Base-by-base conservation (phyloP, 371 early-diverging fungal genomes). In the Rhizopus stolonifer region DNA sequence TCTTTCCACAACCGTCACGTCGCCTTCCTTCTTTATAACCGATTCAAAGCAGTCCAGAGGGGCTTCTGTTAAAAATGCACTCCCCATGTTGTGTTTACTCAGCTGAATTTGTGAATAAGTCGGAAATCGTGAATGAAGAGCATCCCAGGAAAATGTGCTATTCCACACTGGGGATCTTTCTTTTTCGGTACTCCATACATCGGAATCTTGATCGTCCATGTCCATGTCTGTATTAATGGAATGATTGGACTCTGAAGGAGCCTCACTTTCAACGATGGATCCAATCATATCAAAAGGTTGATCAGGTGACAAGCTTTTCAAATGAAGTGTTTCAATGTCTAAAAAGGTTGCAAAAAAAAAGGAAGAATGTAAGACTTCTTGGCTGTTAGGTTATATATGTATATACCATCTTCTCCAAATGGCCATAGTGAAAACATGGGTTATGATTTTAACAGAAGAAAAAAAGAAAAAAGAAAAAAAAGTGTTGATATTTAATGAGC, bases 31-130 rank as follows among this genome's bases (percentile, higher is more conserved):
- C 25, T 66, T 49, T 58, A 70, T 63, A 6, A 69, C 22, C 1
- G 74, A 51, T 22, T 78, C 77, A 52, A 67, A 76, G 3, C 54
- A 26, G 1, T 31, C 15, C 10, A 34, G 31, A 19, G 69, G 63
- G 5, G 67, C 49, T 50, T 80, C 81, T 4, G 77, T 72, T 14
- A 80, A 36, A 52, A 67, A 80, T 4, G 76, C 70, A 5, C 70
- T 72, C 1, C 60, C 57, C 22, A 68, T 53, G 1, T 40, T 45
- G 17, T 46, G 56, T 8, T 49, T 17, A 4, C 46, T 44, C 2
- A 64, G 55, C 21, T 46, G 11, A 2, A 19, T 58, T 45, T 63
- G 54, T 17, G 45, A 48, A 24, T 32, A 32, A 2, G 49, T 49
- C 31, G 56, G 57, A n/a, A 18, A 63, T 5, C 42, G 55, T 7